Base-by-base conservation (phyloP, 441 rosid genomes). In the Populus hybrid region DNA sequence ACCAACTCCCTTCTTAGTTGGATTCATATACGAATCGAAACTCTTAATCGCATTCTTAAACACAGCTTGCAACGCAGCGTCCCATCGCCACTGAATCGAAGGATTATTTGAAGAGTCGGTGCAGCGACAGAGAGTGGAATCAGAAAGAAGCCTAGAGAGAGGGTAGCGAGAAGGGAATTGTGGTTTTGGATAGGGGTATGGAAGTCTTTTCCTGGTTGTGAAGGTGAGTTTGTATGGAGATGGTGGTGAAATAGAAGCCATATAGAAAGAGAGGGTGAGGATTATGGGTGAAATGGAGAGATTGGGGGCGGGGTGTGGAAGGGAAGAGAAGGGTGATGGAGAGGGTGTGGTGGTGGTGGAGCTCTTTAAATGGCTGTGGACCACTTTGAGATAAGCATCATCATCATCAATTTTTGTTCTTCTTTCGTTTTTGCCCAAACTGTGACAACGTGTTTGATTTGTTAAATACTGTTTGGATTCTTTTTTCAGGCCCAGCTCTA, bases 221-320 rank as follows among this genome's bases (percentile, higher is more conserved):
- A 89, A 89, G 71, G 88, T 66, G 70, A 88, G 89, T 6, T 84
- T 85, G 81, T 85, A 89, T 1, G 88, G 87, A 73, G 85, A 80
- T 38, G 89, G 86, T 35, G 92, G 40, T 7, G 90, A 82, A 73
- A 93, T 78, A 36, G 97, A 88, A 87, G 93, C 81, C 94, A 90
- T 89, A 79, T 14, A 20, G 54, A 64, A 30, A 30, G 6, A 30
- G 42, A 10, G 28, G 42, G 4, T 18, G 63, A 4, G 10, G 59
- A 6, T 50, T 50, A 7, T 16, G 65, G 78, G 50, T 6, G 65
- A 70, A 14, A 69, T 70, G 42, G 76, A 38, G 34, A 40, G 61
- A 72, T 78, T 23, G 26, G 54, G 11, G 70, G 34, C 21, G 35
- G 11, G 57, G 5, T 42, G 20, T 23, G 26, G 54, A 42, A 12